These are phyloP conservation scores for Apiospora marii DNA, from an alignment of 2,329 filamentous ascomycete genomes.

Conservation along the genomic window DNA sequence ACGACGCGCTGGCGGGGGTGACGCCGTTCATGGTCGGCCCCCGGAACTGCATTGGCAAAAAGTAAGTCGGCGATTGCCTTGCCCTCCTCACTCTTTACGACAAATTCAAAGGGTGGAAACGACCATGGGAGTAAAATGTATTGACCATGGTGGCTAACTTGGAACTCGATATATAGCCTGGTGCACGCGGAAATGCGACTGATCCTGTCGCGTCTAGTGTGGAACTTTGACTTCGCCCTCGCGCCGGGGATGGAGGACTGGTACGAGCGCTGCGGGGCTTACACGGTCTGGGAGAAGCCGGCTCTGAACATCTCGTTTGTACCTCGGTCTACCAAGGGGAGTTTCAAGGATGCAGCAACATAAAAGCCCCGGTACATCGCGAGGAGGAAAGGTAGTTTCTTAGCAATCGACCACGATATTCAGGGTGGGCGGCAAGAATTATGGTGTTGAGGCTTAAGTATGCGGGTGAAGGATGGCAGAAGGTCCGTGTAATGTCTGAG, in stretches of 20 bases:
- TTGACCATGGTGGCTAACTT: too few relatives aligned
- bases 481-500: too few relatives aligned
- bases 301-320: slow-evolving; percentile 5
- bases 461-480: too few relatives aligned
- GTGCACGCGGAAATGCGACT: slow-evolving; percentile 50
- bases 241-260: slow-evolving; percentile 36
- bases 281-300: background rate
- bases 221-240: slow-evolving; percentile 46
- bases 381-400: too few relatives aligned
- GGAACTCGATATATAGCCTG: too few relatives aligned
- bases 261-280: slow-evolving; percentile 23
- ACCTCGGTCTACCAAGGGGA: slow-evolving; percentile 13
- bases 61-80: too few relatives aligned
- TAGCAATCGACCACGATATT: too few relatives aligned
- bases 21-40: slow-evolving; percentile 49
- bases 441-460: too few relatives aligned
- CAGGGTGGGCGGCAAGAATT: too few relatives aligned
- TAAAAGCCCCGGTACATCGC: background rate
- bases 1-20: slow-evolving; percentile 45
- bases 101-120: too few relatives aligned
- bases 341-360: background rate
- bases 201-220: slow-evolving; percentile 45
- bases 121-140: too few relatives aligned
- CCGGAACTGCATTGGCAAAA: slow-evolving; percentile 50
- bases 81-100: too few relatives aligned